Conservation (phyloP, 306 rosid genomes). For the Medicago arabica region DNA sequence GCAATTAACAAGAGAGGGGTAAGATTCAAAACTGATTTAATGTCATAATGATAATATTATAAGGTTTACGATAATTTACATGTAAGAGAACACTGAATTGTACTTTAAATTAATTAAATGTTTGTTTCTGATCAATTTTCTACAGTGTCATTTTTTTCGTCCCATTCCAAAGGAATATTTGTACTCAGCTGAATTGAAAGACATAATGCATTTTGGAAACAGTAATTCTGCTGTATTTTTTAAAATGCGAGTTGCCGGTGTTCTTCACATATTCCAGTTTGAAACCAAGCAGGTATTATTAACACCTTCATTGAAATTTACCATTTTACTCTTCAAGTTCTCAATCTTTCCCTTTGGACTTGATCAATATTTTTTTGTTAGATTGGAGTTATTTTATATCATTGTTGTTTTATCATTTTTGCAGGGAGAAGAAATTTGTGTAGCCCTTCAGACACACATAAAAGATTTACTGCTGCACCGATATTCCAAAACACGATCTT, state of each 20-base stretch:
- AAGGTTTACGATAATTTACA: background rate
- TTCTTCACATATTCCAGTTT: constrained; percentile 93
- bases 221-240: constrained; percentile 97
- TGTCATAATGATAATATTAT: background rate
- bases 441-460: constrained; percentile 94
- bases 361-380: constrained; percentile 9
- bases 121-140: constrained; percentile 36
- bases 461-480: constrained; percentile 93
- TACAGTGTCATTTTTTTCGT: constrained; percentile 90
- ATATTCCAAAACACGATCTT: constrained; percentile 76
- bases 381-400: constrained; percentile 21
- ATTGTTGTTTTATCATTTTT: constrained; percentile 34
- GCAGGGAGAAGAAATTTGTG: constrained; percentile 98
- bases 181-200: constrained; percentile 95
- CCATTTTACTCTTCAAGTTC: background rate
- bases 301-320: constrained; percentile 27
- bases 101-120: background rate
- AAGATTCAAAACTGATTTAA: constrained; percentile 34
- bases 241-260: constrained; percentile 98
- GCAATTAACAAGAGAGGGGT: constrained; percentile 99
- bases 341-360: background rate
- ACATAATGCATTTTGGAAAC: constrained; percentile 97
- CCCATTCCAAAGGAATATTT: constrained; percentile 95
- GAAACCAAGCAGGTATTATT: constrained; percentile 87
- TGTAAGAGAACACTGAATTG: background rate